These are phyloP conservation scores for Apiospora phragmitis DNA, from an alignment of 2,329 filamentous ascomycete species.

Conservation along the genomic window DNA sequence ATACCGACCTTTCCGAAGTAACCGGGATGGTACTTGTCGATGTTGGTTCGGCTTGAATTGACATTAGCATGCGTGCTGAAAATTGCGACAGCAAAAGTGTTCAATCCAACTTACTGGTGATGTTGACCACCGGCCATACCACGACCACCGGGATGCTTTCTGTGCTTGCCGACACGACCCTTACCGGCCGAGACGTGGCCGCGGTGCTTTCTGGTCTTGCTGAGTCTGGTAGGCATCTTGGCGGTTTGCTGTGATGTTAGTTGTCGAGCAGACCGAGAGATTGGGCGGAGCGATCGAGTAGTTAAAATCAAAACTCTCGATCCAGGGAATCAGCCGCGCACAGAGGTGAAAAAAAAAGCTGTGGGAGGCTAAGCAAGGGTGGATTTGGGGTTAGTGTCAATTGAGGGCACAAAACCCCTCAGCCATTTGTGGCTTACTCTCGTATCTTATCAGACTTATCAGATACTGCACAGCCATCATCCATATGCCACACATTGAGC, in stretches of 20 bases:
- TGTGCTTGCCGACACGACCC: constrained; percentile 98
- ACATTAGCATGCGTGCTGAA: constrained; percentile 41
- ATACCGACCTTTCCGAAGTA: constrained; percentile 68
- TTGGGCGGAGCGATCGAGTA: constrained; percentile 5
- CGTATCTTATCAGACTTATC: background rate
- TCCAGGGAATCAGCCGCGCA: constrained; percentile 1
- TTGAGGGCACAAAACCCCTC: constrained; percentile 6
- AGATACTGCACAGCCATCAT: too few species aligned
- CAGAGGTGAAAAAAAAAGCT: constrained; percentile 3
- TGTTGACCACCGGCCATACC: constrained; percentile 91
- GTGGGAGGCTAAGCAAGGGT: background rate
- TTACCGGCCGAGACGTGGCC: constrained; percentile 98
- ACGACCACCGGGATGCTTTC: constrained; percentile 85
- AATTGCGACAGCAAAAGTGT: background rate
- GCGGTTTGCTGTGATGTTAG: constrained; percentile 31
- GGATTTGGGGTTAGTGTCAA: constrained; percentile 4
- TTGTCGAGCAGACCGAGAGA: constrained; percentile 1
- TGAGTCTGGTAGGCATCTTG: constrained; percentile 73
- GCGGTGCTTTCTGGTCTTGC: constrained; percentile 82
- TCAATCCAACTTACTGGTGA: background rate
- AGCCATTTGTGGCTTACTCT: background rate
- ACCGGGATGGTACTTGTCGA: constrained; percentile 86
- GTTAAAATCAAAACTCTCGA: background rate
- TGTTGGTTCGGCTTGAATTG: constrained; percentile 68
- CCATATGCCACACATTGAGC: background rate